Percentiles rank a stretch among this genome's conserved stretches.
phyloP scores from a whole-genome alignment of 148 eudicot species.

The Cornus controversa region DNA sequence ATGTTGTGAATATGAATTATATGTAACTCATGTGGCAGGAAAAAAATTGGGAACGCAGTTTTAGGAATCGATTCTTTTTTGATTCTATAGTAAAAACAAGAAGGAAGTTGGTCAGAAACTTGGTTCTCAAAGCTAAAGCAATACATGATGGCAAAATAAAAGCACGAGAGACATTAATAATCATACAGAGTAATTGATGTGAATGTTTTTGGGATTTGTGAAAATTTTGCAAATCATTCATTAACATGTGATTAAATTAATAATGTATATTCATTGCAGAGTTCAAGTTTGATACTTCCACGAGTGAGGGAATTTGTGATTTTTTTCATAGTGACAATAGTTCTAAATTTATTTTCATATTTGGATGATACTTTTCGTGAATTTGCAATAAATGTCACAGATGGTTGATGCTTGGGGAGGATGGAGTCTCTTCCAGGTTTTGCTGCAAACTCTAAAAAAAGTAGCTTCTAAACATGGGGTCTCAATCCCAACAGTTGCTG shows the following conservation, averaged over 20 bases:
- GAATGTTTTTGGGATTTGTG: no score
- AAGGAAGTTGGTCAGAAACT: neutral
- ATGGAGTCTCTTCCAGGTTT: conserved; percentile 81
- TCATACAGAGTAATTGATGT: no score
- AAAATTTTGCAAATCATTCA: no score
- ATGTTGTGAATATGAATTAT: neutral
- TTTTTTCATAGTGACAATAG: no score
- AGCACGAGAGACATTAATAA: no score
- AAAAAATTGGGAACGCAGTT: neutral
- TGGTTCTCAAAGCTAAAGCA: no score
- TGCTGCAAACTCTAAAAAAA: conserved; percentile 68
- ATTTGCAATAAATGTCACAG: conserved; percentile 32
- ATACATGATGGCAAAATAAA: no score
- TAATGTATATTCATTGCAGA: no score
- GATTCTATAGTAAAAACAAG: neutral
- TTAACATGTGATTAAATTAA: no score
- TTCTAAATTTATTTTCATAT: neutral
- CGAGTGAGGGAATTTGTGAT: neutral
- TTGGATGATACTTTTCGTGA: neutral
- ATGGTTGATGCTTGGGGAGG: conserved; percentile 99
- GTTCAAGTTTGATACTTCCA: no score
- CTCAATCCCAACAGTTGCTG: conserved; percentile 89
- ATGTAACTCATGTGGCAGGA: neutral
- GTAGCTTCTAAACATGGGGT: conserved; percentile 82
- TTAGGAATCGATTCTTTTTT: neutral